Percentiles rank a stretch among this genome's conserved stretches.
phyloP scores from a whole-genome alignment of 495 filamentous ascomycete genomes.

The Xylona heveae region DNA sequence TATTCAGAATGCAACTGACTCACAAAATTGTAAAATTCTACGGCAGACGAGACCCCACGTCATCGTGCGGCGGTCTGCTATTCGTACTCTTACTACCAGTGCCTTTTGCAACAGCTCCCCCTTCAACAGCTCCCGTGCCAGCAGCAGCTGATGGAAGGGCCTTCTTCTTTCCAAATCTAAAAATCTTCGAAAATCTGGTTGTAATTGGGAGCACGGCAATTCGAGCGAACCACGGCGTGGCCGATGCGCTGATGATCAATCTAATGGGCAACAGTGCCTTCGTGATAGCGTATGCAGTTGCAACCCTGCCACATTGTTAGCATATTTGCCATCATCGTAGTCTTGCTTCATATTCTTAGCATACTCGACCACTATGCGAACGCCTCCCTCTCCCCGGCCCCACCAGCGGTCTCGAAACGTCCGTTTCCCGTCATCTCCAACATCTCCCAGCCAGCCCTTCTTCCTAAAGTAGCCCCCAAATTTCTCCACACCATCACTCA shows the following conservation, averaged over 20 bases:
- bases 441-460: constrained; percentile 39
- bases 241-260: constrained; percentile 59
- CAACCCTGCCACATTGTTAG: constrained; percentile 42
- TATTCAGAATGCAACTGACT: no score
- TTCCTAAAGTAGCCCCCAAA: constrained; percentile 35
- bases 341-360: constrained; percentile 7
- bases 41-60: no score
- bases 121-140: not conserved
- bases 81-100: not conserved
- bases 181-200: constrained; percentile 16
- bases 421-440: constrained; percentile 12
- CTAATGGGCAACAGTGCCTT: constrained; percentile 65
- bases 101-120: not conserved
- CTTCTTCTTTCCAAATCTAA: constrained; percentile 16
- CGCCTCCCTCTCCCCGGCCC: not conserved
- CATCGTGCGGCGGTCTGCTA: no score
- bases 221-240: constrained; percentile 85
- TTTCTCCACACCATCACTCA: constrained; percentile 29
- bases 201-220: constrained; percentile 29
- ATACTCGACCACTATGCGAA: not conserved
- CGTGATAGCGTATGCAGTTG: constrained; percentile 71
- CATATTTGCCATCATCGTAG: constrained; percentile 18
- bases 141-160: not conserved
- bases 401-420: constrained; percentile 3
- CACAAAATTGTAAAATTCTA: no score